Conservation (phyloP, 768 basidiomycete genomes). For the Coprinopsis sp. region DNA sequence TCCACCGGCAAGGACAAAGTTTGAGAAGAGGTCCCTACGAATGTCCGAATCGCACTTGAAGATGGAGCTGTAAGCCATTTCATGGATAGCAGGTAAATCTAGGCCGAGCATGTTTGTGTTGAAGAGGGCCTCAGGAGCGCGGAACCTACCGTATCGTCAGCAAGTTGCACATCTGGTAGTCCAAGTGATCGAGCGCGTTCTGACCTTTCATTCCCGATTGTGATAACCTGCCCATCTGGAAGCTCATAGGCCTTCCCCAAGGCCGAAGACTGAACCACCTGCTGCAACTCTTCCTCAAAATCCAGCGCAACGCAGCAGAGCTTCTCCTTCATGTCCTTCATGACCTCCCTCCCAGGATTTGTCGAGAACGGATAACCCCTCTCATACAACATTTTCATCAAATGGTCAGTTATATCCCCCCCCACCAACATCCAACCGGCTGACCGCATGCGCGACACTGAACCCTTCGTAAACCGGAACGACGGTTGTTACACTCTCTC, state of each 20-base stretch:
- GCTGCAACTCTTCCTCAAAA: conserved; percentile 70
- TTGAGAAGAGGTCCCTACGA: too few species aligned
- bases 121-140: conserved; percentile 2
- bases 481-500: conserved; percentile 86
- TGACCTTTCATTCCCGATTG: conserved; percentile 62
- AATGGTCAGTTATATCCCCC: conserved; percentile 13
- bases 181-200: conserved; percentile 26
- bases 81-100: neutral
- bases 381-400: neutral
- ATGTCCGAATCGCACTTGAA: conserved; percentile 48
- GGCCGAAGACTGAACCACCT: conserved; percentile 11
- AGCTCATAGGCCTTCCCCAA: conserved; percentile 68
- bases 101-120: neutral
- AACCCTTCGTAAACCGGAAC: conserved; percentile 88
- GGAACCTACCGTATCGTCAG: conserved; percentile 8
- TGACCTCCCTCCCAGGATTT: conserved; percentile 53
- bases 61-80: conserved; percentile 44
- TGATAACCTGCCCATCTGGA: conserved; percentile 69
- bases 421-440: conserved; percentile 76
- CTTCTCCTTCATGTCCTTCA: conserved; percentile 76
- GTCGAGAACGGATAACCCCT: neutral
- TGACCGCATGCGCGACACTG: conserved; percentile 76
- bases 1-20: too few species aligned
- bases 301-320: conserved; percentile 62
- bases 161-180: neutral